These are phyloP conservation scores for Coemansia sp. DNA, from an alignment of 192 early-diverging fungal genomes.

Conservation along the genomic window DNA sequence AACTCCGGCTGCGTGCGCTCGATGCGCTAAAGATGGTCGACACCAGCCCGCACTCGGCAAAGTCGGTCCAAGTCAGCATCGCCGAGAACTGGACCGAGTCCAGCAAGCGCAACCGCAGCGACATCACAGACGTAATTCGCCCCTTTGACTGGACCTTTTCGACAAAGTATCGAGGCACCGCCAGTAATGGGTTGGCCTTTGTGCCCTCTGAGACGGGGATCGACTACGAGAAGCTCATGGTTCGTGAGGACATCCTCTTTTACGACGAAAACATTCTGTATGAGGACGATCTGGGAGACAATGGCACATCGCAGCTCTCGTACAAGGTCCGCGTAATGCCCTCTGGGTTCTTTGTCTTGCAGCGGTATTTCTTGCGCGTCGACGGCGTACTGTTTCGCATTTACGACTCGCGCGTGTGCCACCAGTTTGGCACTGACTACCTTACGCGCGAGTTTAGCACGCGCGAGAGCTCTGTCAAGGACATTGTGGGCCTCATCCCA, in stretches of 20 bases:
- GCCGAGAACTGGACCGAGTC: conserved; percentile 82
- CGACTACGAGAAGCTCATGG: conserved; percentile 72
- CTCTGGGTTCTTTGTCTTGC: conserved; percentile 80
- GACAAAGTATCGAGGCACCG: conserved; percentile 75
- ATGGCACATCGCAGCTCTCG: conserved; percentile 78
- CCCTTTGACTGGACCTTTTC: conserved; percentile 98
- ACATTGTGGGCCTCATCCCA: conserved; percentile 40
- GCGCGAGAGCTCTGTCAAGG: conserved; percentile 63
- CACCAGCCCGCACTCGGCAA: conserved; percentile 61
- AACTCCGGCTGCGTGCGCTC: conserved; percentile 62
- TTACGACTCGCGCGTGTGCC: conserved; percentile 88
- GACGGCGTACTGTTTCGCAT: conserved; percentile 90
- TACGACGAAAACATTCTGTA: conserved; percentile 93
- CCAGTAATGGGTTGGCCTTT: conserved; percentile 18
- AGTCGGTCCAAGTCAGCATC: conserved; percentile 80
- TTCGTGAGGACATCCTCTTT: conserved; percentile 84
- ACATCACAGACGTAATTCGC: conserved; percentile 80
- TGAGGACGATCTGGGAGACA: conserved; percentile 97
- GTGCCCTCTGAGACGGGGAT: conserved; percentile 55
- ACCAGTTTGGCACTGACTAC: conserved; percentile 70
- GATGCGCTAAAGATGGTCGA: conserved; percentile 77
- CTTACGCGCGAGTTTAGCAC: conserved; percentile 72
- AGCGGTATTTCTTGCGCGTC: conserved; percentile 88
- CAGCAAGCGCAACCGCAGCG: conserved; percentile 59
- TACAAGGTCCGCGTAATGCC: conserved; percentile 93